These are phyloP conservation scores for Sporisorium scitamineum DNA, from an alignment of 1,284 basidiomycete genomes.

Conservation along the genomic window DNA sequence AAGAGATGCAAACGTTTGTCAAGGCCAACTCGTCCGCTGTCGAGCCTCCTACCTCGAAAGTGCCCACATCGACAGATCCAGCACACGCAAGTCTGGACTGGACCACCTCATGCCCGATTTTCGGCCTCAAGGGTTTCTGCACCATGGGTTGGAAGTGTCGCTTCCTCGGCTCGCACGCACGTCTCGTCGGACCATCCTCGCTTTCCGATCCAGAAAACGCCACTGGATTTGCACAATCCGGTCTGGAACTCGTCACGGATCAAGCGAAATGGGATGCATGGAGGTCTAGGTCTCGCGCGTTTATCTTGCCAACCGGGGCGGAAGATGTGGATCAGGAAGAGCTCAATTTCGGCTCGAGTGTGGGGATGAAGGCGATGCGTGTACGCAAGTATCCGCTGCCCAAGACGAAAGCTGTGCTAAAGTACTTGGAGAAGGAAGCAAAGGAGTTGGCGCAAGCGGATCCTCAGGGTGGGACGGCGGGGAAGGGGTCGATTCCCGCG, in stretches of 20 bases:
- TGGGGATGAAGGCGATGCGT: constrained; percentile 39
- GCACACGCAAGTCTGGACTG: constrained; percentile 73
- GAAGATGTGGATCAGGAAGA: constrained; percentile 76
- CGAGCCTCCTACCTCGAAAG: not conserved
- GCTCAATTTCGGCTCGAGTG: constrained; percentile 77
- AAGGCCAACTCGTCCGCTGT: constrained; percentile 66
- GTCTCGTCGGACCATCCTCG: constrained; percentile 39
- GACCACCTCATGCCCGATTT: constrained; percentile 77
- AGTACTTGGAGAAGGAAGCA: constrained; percentile 49
- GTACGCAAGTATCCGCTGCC: constrained; percentile 52
- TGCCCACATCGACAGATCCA: constrained; percentile 28
- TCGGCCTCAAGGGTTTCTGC: constrained; percentile 81
- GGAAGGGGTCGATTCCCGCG: constrained; percentile 38
- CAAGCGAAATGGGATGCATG: constrained; percentile 73
- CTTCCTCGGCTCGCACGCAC: constrained; percentile 81
- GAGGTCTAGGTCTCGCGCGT: constrained; percentile 34
- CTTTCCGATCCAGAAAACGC: constrained; percentile 1
- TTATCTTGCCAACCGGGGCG: not conserved
- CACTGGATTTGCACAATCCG: constrained; percentile 40
- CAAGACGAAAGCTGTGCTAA: constrained; percentile 53
- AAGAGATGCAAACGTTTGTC: constrained; percentile 24
- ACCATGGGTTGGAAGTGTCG: constrained; percentile 90
- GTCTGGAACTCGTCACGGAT: constrained; percentile 72
- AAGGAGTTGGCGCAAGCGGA: constrained; percentile 27
- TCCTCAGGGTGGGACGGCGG: constrained; percentile 27